A percentile compares a stretch with the other conserved stretches of the same genome.
Evolutionary conservation across 768 basidiomycete species (phyloP).

Genomic region (Hydnum rufescens): DNA sequence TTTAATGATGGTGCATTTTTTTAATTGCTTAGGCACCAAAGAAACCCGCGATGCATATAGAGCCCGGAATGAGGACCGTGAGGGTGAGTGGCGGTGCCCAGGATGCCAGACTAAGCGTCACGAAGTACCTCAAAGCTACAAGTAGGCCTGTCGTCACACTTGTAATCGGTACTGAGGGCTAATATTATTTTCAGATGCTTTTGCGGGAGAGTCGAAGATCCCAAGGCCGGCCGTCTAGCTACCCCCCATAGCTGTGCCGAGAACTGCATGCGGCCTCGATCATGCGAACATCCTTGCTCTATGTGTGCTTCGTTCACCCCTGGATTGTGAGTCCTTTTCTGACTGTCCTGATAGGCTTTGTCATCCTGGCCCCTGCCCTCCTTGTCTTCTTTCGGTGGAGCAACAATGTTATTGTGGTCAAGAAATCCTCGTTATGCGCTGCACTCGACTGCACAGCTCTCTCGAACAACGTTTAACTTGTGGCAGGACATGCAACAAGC

Average conservation of each 20-base stretch:
- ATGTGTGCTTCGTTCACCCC: constrained; percentile 18
- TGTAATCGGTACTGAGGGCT: neutral
- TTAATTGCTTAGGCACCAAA: constrained; percentile 24
- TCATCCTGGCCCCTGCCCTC: constrained; percentile 94
- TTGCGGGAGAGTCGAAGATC: constrained; percentile 55
- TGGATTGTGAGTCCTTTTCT: neutral
- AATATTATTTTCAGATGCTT: constrained; percentile 47
- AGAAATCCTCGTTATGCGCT: constrained; percentile 35
- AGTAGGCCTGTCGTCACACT: constrained; percentile 12
- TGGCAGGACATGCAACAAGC: constrained; percentile 26
- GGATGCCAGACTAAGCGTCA: constrained; percentile 74
- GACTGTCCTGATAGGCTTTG: constrained; percentile 24
- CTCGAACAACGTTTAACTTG: constrained; percentile 32
- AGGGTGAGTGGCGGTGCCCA: constrained; percentile 82
- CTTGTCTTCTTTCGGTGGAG: constrained; percentile 63
- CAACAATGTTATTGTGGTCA: constrained; percentile 63
- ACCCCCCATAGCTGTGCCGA: constrained; percentile 23
- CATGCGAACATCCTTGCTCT: constrained; percentile 68
- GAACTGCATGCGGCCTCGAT: constrained; percentile 16
- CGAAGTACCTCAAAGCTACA: constrained; percentile 41
- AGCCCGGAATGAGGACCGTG: constrained; percentile 31
- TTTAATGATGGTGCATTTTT: neutral
- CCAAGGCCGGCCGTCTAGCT: constrained; percentile 52
- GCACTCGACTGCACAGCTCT: constrained; percentile 24
- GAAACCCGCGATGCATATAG: constrained; percentile 54